Conservation (phyloP, 2,329 filamentous ascomycete species). For the Talaromyces sp. region DNA sequence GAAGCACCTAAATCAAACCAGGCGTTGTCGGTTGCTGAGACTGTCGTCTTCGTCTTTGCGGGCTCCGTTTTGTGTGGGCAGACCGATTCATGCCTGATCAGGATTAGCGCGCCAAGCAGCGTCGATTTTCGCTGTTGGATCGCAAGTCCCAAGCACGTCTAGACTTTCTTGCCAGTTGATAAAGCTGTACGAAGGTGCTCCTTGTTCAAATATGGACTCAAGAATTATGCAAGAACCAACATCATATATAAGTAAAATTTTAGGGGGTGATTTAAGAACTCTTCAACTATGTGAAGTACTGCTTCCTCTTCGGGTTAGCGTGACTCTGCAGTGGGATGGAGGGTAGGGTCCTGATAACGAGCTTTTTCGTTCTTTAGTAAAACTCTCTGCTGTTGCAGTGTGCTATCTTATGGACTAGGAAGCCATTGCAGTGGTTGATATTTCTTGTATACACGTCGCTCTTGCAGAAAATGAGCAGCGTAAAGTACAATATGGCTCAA, state of each 20-base stretch:
- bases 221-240: neutral
- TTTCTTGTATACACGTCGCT: neutral
- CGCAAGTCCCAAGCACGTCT: too few relatives aligned
- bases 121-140: neutral
- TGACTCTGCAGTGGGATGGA: neutral
- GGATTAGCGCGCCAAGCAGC: slow-evolving; percentile 30
- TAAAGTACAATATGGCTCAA: slow-evolving; percentile 1
- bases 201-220: too few relatives aligned
- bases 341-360: neutral
- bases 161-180: too few relatives aligned
- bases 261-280: neutral
- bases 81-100: slow-evolving; percentile 25
- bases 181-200: too few relatives aligned
- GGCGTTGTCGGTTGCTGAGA: slow-evolving; percentile 17
- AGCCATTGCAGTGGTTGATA: neutral
- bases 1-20: slow-evolving; percentile 22
- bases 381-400: too few relatives aligned
- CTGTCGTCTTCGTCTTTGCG: slow-evolving; percentile 16
- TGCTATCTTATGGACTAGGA: neutral
- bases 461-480: neutral
- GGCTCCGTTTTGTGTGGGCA: slow-evolving; percentile 32
- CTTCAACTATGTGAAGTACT: neutral
- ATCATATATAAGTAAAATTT: neutral
- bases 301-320: slow-evolving; percentile 12
- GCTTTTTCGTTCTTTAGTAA: neutral